These are phyloP conservation scores for Vaccinium myrtillus DNA, from an alignment of 148 eudicot species.

Conservation along the genomic window DNA sequence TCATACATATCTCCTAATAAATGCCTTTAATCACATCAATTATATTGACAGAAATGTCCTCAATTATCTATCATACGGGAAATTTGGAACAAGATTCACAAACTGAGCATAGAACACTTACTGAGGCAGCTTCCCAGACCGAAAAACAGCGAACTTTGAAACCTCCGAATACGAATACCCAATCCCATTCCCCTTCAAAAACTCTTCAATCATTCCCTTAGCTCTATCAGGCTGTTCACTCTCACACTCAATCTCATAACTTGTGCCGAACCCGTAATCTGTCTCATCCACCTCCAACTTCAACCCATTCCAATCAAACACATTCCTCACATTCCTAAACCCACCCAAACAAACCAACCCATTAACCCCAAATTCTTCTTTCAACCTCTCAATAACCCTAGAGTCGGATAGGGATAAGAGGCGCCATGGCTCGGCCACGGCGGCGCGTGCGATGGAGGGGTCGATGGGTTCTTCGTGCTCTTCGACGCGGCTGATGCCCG, in stretches of 20 bases:
- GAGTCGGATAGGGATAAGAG: slow-evolving; percentile 26
- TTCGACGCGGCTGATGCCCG: slow-evolving; percentile 49
- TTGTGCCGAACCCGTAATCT: slow-evolving; percentile 48
- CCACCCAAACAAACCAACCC: slow-evolving; percentile 60
- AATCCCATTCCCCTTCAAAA: slow-evolving; percentile 47
- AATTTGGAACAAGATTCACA: not conserved
- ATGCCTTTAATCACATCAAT: not conserved
- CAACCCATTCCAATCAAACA: slow-evolving; percentile 58
- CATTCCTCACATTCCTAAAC: slow-evolving; percentile 65
- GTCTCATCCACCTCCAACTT: slow-evolving; percentile 62
- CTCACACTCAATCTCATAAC: slow-evolving; percentile 68
- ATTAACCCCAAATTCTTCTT: slow-evolving; percentile 28
- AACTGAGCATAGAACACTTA: not conserved
- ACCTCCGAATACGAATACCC: slow-evolving; percentile 41
- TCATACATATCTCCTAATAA: not conserved
- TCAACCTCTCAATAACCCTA: slow-evolving; percentile 36
- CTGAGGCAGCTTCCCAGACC: slow-evolving; percentile 47
- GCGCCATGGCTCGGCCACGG: slow-evolving; percentile 46
- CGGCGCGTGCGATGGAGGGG: slow-evolving; percentile 44
- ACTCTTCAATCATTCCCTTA: slow-evolving; percentile 49
- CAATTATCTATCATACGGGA: not conserved
- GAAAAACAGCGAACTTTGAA: slow-evolving; percentile 50
- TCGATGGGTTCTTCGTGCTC: slow-evolving; percentile 63
- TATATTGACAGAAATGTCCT: not conserved
- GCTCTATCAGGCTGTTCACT: slow-evolving; percentile 40